phyloP scores from a whole-genome alignment of 2,329 filamentous ascomycete genomes.

The Fusarium phyllophilum region DNA sequence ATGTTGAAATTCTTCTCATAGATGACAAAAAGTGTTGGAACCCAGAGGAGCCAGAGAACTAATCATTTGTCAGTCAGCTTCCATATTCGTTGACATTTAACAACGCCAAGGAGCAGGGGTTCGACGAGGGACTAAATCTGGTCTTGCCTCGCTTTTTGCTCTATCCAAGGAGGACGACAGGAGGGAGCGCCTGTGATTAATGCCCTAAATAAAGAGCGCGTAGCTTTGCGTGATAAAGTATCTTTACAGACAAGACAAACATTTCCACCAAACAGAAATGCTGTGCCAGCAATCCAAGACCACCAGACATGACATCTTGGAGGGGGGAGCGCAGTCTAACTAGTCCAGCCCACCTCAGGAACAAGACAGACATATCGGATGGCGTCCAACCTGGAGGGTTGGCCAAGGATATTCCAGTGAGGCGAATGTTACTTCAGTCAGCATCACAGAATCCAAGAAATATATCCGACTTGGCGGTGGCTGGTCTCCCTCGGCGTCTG shows the following conservation, averaged over 20 bases:
- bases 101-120: conserved; percentile 35
- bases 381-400: background rate
- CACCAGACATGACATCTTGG: background rate
- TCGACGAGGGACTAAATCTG: background rate
- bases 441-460: conserved; percentile 2
- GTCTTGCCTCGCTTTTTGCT: conserved; percentile 15
- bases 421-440: conserved; percentile 13
- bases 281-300: background rate
- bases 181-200: background rate
- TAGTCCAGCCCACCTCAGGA: conserved; percentile 7
- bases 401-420: background rate
- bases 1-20: background rate
- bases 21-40: background rate
- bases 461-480: conserved; percentile 25
- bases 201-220: conserved; percentile 3
- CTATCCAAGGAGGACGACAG: background rate
- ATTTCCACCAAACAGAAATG: conserved; percentile 1
- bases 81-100: conserved; percentile 9
- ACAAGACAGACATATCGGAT: conserved; percentile 2
- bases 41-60: background rate
- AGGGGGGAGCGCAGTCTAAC: background rate
- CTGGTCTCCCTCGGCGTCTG: conserved; percentile 18
- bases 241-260: background rate
- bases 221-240: conserved; percentile 11
- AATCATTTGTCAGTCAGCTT: conserved; percentile 12